Conservation (phyloP, 2,329 filamentous ascomycete genomes). For the Diplodia seriata region DNA sequence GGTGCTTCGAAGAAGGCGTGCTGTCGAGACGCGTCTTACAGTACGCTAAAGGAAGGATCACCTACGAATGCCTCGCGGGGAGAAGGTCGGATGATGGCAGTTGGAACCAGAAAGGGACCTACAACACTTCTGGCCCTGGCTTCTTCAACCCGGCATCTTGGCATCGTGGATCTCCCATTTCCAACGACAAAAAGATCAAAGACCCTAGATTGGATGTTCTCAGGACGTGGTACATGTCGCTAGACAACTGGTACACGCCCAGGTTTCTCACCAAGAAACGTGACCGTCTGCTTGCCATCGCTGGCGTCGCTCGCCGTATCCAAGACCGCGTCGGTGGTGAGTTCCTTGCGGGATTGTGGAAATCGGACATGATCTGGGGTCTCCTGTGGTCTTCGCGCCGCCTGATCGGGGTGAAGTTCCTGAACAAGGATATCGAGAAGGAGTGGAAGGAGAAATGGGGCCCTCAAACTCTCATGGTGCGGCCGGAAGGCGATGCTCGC, state of each 20-base stretch:
- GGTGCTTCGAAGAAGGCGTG: neutral
- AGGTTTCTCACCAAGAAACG: neutral
- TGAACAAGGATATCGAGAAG: neutral
- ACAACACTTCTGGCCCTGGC: neutral
- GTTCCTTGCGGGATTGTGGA: neutral
- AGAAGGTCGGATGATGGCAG: neutral
- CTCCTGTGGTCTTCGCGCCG: neutral
- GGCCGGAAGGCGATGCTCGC: neutral
- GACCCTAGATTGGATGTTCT: neutral
- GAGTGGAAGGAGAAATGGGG: neutral
- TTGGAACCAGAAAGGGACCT: neutral
- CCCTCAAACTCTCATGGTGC: neutral
- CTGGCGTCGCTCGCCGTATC: neutral
- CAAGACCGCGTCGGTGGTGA: neutral
- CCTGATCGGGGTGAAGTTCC: neutral
- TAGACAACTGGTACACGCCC: neutral
- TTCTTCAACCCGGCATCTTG: neutral
- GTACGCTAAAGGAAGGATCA: neutral
- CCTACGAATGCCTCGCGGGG: neutral
- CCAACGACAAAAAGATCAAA: neutral
- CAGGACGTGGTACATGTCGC: neutral
- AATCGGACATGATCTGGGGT: neutral
- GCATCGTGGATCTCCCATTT: neutral
- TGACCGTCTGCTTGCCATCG: neutral
- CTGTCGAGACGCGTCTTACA: neutral